Evolutionary conservation across 2,329 filamentous ascomycete genomes (phyloP).

Genomic region (Monosporascus sp.): DNA sequence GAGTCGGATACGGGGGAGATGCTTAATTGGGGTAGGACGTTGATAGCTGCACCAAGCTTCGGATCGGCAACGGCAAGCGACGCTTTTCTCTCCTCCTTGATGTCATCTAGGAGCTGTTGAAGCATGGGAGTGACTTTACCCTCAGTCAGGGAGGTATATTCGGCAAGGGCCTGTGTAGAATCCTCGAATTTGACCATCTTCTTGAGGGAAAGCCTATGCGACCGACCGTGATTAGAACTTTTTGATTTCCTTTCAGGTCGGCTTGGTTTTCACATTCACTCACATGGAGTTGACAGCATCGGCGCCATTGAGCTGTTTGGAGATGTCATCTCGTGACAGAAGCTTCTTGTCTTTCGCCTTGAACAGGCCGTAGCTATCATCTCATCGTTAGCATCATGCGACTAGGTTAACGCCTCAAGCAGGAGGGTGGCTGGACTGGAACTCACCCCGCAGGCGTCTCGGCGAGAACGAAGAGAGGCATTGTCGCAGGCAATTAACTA

Average conservation of each 20-base stretch:
- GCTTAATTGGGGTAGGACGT: conserved; percentile 82
- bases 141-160: conserved; percentile 82
- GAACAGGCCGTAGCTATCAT: conserved; percentile 84
- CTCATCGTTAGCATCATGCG: conserved; percentile 14
- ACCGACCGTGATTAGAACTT: not conserved
- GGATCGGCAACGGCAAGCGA: conserved; percentile 91
- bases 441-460: conserved; percentile 81
- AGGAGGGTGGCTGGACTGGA: not conserved
- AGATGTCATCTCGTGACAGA: conserved; percentile 78
- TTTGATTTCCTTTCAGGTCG: not conserved
- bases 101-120: conserved; percentile 71
- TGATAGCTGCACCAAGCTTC: conserved; percentile 87
- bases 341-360: conserved; percentile 99
- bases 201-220: conserved; percentile 79
- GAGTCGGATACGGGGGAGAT: conserved; percentile 79
- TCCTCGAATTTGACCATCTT: conserved; percentile 97
- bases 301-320: conserved; percentile 67
- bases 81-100: conserved; percentile 97
- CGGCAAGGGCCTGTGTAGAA: conserved; percentile 81
- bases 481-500: conserved; percentile 37
- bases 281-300: conserved; percentile 85
- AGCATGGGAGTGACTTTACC: conserved; percentile 92
- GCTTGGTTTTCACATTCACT: conserved; percentile 32
- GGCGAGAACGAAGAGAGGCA: conserved; percentile 88
- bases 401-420: too few relatives aligned